A percentile compares a stretch with the other conserved stretches of the same genome.
Evolutionary conservation across 495 filamentous ascomycete genomes (phyloP).

Genomic region (Penicillium parvum): DNA sequence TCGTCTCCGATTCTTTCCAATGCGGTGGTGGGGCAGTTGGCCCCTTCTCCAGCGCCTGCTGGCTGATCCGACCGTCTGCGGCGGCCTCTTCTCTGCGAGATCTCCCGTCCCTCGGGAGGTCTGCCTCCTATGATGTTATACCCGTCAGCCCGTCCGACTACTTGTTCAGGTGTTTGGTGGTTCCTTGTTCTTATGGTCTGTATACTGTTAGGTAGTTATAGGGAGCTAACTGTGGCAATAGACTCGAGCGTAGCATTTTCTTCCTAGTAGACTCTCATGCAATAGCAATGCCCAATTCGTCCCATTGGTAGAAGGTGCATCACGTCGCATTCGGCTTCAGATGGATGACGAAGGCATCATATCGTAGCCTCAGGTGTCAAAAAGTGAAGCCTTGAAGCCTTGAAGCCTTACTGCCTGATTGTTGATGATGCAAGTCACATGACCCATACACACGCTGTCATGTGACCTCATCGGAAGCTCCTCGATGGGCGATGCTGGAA

Average conservation of each 20-base stretch:
- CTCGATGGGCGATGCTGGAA: constrained; percentile 24
- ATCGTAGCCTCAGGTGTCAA: background rate
- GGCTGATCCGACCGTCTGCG: constrained; percentile 32
- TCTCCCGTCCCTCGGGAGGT: constrained; percentile 42
- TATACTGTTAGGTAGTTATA: background rate
- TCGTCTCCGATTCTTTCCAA: constrained; percentile 45
- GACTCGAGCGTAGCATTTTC: background rate
- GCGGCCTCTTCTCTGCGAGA: constrained; percentile 32
- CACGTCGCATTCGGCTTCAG: constrained; percentile 6
- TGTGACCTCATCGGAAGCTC: constrained; percentile 32
- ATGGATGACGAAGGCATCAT: constrained; percentile 11
- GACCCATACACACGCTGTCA: constrained; percentile 18
- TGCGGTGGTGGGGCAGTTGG: constrained; percentile 37
- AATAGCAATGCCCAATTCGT: background rate
- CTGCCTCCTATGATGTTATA: constrained; percentile 22
- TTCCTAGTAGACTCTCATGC: background rate
- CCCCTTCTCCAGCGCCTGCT: constrained; percentile 26
- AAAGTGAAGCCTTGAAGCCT: constrained; percentile 9
- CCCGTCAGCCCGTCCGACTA: background rate
- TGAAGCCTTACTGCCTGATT: constrained; percentile 15
- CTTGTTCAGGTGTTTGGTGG: too few relatives aligned
- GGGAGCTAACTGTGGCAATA: background rate
- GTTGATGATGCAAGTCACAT: constrained; percentile 20
- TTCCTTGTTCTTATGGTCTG: too few relatives aligned
- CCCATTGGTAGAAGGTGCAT: constrained; percentile 2